Evolutionary conservation across 768 basidiomycete genomes (phyloP), one percentile per base, ranked within the genome.

Genomic region (Suillus variegatus): DNA sequence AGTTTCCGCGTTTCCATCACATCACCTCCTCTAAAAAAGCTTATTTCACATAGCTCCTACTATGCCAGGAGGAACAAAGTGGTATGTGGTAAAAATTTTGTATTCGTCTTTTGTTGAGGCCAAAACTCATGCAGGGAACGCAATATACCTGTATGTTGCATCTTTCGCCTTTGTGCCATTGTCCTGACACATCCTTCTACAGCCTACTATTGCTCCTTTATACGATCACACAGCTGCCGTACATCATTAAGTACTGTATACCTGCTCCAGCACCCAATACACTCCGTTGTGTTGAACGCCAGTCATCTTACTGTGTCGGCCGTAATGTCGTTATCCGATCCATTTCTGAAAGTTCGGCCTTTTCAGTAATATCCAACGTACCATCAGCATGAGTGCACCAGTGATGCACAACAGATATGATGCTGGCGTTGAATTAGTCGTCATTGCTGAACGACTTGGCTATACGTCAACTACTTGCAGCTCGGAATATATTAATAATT

Each of bases 51-150:
- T 67, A 98, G 96, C 90, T 65, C 85, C 95, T 56, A 73, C 85
- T 47, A 91, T 88, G 76, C 94, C 94, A 56, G 94, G 92, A 65
- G 96, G 96, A 65, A 95, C 94, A n/a, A 97, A 97, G 80, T 98
- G 95, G 95, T 96, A 72, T 71, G 90, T 85, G 18, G 16, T 14
- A 13, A 60, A 18, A 25, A 55, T 58, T 36, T 18, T 0, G 6
- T n/a, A 22, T 12, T 22, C 35, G 38, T 58, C 18, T 20, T 38
- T 61, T 65, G 38, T 49, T 68, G 20, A 69, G 18, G 22, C 9
- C 25, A 7, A 25, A 52, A 20, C 5, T 52, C 13, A 61, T 61
- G 63, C 84, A 85, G 92, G 93, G 93, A 94, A 78, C 89, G 93
- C 66, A 93, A 94, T 74, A 74, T 86, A 66, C 91, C 92, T 68